A percentile compares a stretch with the other conserved stretches of the same genome.
These are phyloP conservation scores for Tremella yokohamensis DNA, from an alignment of 768 basidiomycete genomes.

Conservation along the genomic window DNA sequence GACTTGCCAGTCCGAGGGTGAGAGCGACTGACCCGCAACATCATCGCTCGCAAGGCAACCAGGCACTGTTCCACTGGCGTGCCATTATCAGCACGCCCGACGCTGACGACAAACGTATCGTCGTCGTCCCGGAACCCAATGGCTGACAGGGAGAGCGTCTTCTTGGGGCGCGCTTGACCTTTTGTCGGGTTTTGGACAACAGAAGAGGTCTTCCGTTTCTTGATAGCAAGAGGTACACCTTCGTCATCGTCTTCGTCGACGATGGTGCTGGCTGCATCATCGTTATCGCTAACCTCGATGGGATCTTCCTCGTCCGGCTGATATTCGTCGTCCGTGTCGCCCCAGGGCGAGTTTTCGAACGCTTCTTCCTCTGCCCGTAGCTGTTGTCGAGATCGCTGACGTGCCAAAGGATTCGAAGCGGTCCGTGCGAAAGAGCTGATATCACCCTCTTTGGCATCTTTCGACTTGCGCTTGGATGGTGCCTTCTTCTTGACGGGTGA, in stretches of 20 bases:
- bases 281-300: conserved; percentile 15
- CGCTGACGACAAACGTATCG: conserved; percentile 6
- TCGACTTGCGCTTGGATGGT: conserved; percentile 1
- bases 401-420: conserved; percentile 26
- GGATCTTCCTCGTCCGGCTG: conserved; percentile 20
- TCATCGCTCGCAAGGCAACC: conserved; percentile 25
- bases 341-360: conserved; percentile 43
- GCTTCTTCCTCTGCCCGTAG: conserved; percentile 30
- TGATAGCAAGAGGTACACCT: conserved; percentile 11
- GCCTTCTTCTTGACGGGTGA: conserved; percentile 24
- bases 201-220: conserved; percentile 20
- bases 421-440: conserved; percentile 14
- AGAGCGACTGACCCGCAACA: conserved; percentile 20
- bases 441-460: conserved; percentile 4
- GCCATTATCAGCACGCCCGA: conserved; percentile 15
- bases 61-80: conserved; percentile 34
- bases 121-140: conserved; percentile 2
- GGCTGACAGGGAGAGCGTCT: background rate
- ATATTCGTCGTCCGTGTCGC: conserved; percentile 38
- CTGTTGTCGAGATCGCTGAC: conserved; percentile 31
- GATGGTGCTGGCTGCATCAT: no score
- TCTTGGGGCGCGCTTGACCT: background rate
- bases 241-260: conserved; percentile 25
- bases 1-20: background rate
- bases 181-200: no score